These are phyloP conservation scores for Fusarium humuli DNA, from an alignment of 2,329 filamentous ascomycete species.

Conservation along the genomic window DNA sequence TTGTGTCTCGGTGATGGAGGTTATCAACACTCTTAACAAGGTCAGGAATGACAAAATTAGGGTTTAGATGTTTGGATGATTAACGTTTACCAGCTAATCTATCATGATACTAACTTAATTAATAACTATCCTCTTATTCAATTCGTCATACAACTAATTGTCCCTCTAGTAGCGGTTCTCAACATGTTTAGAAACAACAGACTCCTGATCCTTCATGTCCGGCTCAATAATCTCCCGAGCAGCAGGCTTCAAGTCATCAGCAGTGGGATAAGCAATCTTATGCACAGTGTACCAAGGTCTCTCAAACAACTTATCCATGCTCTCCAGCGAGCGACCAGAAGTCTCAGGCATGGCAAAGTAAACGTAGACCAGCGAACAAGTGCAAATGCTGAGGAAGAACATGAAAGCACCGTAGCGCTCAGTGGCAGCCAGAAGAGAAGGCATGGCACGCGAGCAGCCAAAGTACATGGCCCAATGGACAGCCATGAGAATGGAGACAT, in stretches of 20 bases:
- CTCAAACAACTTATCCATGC: constrained; percentile 48
- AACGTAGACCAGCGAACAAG: constrained; percentile 47
- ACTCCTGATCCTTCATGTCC: constrained; percentile 24
- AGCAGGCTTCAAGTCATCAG: constrained; percentile 37
- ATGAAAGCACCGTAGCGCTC: constrained; percentile 49
- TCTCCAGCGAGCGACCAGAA: constrained; percentile 47
- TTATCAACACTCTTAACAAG: no score
- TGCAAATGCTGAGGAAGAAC: constrained; percentile 47
- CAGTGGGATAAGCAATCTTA: constrained; percentile 47
- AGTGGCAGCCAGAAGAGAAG: constrained; percentile 49
- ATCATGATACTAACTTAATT: rapidly evolving
- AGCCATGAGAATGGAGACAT: constrained; percentile 57
- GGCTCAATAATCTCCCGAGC: constrained; percentile 18
- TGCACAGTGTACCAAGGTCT: constrained; percentile 48
- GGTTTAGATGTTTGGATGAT: background rate
- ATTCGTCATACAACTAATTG: rapidly evolving
- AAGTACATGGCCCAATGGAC: constrained; percentile 56
- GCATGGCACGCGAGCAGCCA: constrained; percentile 51
- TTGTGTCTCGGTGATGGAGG: no score
- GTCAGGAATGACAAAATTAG: no score
- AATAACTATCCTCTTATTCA: no score
- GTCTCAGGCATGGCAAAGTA: constrained; percentile 52
- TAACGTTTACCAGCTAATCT: rapidly evolving
- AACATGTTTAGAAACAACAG: constrained; percentile 14
- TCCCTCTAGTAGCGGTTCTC: background rate